A percentile compares a stretch with the other conserved stretches of the same genome.
Conservation (phyloP, 257 asterid genomes). For the Oldenlandia corymbosa region DNA sequence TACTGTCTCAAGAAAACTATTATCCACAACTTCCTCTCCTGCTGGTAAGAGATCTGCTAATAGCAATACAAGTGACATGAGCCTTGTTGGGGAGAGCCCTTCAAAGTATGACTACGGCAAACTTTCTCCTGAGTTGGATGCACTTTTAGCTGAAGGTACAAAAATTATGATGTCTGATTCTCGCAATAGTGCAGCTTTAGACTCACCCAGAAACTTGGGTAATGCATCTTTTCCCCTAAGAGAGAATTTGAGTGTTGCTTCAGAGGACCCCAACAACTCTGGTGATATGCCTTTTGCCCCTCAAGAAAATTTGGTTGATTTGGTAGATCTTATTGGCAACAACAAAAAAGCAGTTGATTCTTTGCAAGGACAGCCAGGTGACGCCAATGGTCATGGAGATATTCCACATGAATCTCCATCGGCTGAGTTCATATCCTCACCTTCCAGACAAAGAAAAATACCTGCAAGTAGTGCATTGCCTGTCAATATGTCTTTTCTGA, state of each 20-base stretch:
- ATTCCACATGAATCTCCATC: constrained; percentile 33
- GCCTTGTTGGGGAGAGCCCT: constrained; percentile 63
- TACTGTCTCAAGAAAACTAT: constrained; percentile 42
- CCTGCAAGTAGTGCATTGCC: constrained; percentile 37
- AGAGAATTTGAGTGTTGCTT: constrained; percentile 31
- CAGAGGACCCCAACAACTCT: constrained; percentile 28
- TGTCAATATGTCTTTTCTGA: constrained; percentile 24
- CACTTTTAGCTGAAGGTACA: constrained; percentile 53
- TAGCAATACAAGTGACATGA: constrained; percentile 75
- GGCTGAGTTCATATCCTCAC: constrained; percentile 37
- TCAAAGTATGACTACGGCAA: constrained; percentile 61
- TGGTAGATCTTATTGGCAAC: constrained; percentile 17
- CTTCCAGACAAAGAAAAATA: constrained; percentile 31
- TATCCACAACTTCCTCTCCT: constrained; percentile 28
- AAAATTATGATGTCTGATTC: constrained; percentile 29
- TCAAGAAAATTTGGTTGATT: constrained; percentile 27
- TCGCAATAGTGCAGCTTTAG: constrained; percentile 30
- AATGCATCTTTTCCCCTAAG: constrained; percentile 20
- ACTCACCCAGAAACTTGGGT: constrained; percentile 30
- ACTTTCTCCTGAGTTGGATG: constrained; percentile 64
- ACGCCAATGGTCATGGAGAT: constrained; percentile 26
- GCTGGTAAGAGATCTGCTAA: constrained; percentile 37
- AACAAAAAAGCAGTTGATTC: constrained; percentile 30
- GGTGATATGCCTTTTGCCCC: constrained; percentile 22
- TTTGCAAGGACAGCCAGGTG: constrained; percentile 24